Evolutionary conservation across 2,329 filamentous ascomycete species (phyloP).

Genomic region (Epicoccum sorghinum): DNA sequence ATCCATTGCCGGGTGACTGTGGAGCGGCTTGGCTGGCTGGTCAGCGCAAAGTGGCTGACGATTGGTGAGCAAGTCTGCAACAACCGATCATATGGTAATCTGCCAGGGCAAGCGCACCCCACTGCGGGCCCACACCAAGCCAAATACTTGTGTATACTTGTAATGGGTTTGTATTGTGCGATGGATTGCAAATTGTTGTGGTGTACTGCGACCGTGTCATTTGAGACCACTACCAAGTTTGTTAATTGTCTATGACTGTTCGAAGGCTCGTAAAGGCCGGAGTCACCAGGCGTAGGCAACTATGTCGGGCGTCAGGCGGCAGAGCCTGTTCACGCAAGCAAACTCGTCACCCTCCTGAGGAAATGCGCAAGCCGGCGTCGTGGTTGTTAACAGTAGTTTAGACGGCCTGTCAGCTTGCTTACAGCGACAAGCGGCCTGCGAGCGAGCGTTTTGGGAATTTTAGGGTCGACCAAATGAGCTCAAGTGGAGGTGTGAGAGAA

Average conservation of each 20-base stretch:
- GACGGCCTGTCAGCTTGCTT: slow-evolving; percentile 28
- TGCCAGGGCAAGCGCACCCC: slow-evolving; percentile 6
- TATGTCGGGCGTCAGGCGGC: slow-evolving; percentile 6
- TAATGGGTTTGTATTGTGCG: slow-evolving; percentile 4
- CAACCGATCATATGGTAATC: slow-evolving; percentile 16
- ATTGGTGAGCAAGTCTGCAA: slow-evolving; percentile 12
- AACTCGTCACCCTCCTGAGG: slow-evolving; percentile 20
- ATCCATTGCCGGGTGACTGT: not conserved
- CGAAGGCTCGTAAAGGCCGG: not conserved
- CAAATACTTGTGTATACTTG: slow-evolving; percentile 2
- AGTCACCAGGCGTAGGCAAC: not conserved
- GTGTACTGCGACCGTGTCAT: slow-evolving; percentile 12
- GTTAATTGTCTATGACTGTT: slow-evolving; percentile 10
- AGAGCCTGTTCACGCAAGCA: slow-evolving; percentile 37
- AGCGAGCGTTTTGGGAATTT: slow-evolving; percentile 27
- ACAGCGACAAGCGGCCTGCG: slow-evolving; percentile 32
- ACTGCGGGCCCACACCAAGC: slow-evolving; percentile 1
- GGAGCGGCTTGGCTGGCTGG: slow-evolving; percentile 11
- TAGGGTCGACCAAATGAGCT: slow-evolving; percentile 22
- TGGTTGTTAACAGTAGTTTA: slow-evolving; percentile 17
- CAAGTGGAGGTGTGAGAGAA: slow-evolving; percentile 18
- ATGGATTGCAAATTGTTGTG: slow-evolving; percentile 3
- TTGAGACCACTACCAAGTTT: slow-evolving; percentile 3
- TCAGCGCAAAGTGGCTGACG: slow-evolving; percentile 5
- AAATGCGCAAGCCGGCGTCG: slow-evolving; percentile 23